Conservation (phyloP, 768 basidiomycete genomes). For the Lactifluus echinatus region DNA sequence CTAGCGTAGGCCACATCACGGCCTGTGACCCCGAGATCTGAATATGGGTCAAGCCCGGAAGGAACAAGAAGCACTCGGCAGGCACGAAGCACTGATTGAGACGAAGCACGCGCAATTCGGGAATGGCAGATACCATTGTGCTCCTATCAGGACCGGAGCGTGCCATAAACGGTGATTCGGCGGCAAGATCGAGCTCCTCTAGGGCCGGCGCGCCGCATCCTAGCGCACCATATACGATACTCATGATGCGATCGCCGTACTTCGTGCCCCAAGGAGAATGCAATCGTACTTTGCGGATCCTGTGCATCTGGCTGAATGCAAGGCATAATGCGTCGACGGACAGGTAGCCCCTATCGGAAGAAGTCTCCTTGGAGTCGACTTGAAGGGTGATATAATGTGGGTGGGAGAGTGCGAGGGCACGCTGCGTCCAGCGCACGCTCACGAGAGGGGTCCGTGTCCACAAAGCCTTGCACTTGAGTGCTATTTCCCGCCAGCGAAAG, state of each 20-base stretch:
- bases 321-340: slow-evolving; percentile 7
- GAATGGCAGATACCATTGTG: background rate
- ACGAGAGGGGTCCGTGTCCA: slow-evolving; percentile 15
- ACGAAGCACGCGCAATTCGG: background rate
- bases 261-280: slow-evolving; percentile 15
- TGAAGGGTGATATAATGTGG: slow-evolving; percentile 9
- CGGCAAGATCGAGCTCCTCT: slow-evolving; percentile 13
- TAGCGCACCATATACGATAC: slow-evolving; percentile 2
- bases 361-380: slow-evolving; percentile 7
- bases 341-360: slow-evolving; percentile 12
- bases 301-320: background rate
- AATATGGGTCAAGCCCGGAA: slow-evolving; percentile 1
- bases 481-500: slow-evolving; percentile 12
- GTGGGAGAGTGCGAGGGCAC: slow-evolving; percentile 10
- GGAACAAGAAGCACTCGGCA: background rate
- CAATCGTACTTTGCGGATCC: slow-evolving; percentile 3
- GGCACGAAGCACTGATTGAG: slow-evolving; percentile 2
- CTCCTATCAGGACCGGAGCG: background rate
- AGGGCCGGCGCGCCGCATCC: slow-evolving; percentile 1
- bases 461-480: slow-evolving; percentile 9
- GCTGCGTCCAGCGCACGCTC: slow-evolving; percentile 6
- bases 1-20: slow-evolving; percentile 7
- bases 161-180: background rate
- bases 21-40: background rate
- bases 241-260: slow-evolving; percentile 7